These are phyloP conservation scores for Lipomyces yamadae DNA, from an alignment of 805 yeast species.

Conservation along the genomic window DNA sequence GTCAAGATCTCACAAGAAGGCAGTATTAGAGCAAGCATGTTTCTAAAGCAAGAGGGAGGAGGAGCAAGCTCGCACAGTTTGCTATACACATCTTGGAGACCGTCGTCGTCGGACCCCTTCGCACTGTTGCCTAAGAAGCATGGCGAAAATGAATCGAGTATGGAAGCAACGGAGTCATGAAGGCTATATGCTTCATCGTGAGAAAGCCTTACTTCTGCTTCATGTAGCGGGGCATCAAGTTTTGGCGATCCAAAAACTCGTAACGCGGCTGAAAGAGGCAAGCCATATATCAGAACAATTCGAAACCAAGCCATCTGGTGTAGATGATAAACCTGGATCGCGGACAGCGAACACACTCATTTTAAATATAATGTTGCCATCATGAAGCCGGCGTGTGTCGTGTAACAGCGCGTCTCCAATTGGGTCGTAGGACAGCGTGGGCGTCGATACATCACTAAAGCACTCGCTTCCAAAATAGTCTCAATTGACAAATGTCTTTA, in stretches of 20 bases:
- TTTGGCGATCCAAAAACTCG: conserved; percentile 3
- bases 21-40: conserved; percentile 24
- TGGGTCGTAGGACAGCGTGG: background rate
- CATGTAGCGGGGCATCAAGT: background rate
- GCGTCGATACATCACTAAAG: background rate
- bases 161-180: conserved; percentile 9
- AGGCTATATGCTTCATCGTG: background rate
- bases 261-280: background rate
- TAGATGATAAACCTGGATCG: background rate
- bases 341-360: background rate
- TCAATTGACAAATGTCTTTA: background rate
- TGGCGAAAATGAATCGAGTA: background rate
- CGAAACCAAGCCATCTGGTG: background rate
- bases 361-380: background rate
- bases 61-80: conserved; percentile 33
- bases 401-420: background rate
- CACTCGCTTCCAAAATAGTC: background rate
- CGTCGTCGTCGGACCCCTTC: background rate
- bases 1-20: conserved; percentile 24
- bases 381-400: background rate
- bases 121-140: background rate
- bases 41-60: conserved; percentile 35
- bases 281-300: background rate
- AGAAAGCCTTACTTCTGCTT: background rate
- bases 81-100: conserved; percentile 1